phyloP scores from a whole-genome alignment of 1,284 basidiomycete species.

The Vanrija sp. region DNA sequence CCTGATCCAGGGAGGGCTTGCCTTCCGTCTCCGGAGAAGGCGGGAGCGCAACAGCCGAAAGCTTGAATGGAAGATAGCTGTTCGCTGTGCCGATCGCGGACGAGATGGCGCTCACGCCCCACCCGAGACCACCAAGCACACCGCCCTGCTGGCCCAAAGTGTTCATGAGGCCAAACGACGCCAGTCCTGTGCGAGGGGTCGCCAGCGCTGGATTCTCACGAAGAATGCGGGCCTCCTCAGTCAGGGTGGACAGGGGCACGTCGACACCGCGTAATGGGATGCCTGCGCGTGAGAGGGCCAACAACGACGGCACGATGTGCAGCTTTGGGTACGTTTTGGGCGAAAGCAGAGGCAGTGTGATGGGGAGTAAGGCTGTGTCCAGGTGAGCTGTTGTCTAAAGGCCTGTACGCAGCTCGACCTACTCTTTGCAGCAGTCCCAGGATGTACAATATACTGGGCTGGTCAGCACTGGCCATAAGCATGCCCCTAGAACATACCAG shows the following conservation, averaged over 20 bases:
- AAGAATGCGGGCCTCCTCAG: conserved; percentile 29
- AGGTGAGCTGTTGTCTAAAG: neutral
- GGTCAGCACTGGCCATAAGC: too few relatives aligned
- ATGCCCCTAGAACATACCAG: conserved; percentile 20
- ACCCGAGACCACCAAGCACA: neutral
- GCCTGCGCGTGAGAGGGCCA: conserved; percentile 18
- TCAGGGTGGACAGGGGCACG: conserved; percentile 23
- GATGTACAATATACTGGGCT: conserved; percentile 39
- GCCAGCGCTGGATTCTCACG: conserved; percentile 18
- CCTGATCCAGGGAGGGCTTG: neutral
- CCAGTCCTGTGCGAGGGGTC: neutral
- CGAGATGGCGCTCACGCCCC: neutral
- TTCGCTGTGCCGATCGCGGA: conserved; percentile 3
- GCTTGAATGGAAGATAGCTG: neutral
- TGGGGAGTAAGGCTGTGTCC: conserved; percentile 26
- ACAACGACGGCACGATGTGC: conserved; percentile 28
- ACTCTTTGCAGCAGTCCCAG: conserved; percentile 35
- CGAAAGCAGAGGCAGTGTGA: conserved; percentile 38
- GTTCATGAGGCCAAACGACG: neutral
- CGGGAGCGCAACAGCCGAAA: neutral
- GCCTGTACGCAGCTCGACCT: conserved; percentile 2
- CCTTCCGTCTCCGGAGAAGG: neutral
- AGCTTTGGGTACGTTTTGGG: conserved; percentile 42
- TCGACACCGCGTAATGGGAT: conserved; percentile 33
- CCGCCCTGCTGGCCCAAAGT: neutral